Base-by-base conservation (phyloP, 163 green algal species). In the Volvox carteri region DNA sequence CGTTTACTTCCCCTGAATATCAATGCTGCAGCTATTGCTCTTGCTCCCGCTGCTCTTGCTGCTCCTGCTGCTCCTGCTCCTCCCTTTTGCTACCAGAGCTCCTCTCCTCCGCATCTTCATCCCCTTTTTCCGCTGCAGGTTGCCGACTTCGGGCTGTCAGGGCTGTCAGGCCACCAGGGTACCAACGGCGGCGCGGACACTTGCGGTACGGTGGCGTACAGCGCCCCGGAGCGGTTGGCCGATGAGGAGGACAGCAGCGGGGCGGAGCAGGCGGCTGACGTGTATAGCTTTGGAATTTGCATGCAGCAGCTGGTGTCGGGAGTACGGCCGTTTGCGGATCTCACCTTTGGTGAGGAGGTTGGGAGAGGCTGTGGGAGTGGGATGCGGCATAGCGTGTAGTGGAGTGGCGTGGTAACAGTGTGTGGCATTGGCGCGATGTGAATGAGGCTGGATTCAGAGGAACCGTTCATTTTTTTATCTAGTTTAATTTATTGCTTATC, bases 241-340 rank as follows among this genome's bases (percentile, higher is more conserved):
- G 65, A 87, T 35, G 80, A 88, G 81, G 81, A 76, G 33, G 44
- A n/a, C n/a, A n/a, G n/a, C n/a, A n/a, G 48, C 30, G 7, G 3
- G 7, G 65, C 25, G 35, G 81, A 88, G 67, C 81, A 88, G 41
- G n/a, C 81, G 11, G 81, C 67, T 2, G 81, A 88, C 81, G 81
- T 88, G 67, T 88, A 88, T 48, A 78, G 62, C 62, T 87, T 56
- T 48, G 81, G 65, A 30, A 80, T 88, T 28, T 88, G 81, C 67
- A 70, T 88, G 81, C 67, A 80, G 48, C 81, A 88, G 81, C 81
- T 88, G 46, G 81, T 44, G 33, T 72, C 65, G 4, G 81, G 81
- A 1, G 39, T 79, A 46, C 44, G 81, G 48, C 81, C 81, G 16
- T 88, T 60, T 50, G 46, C 46, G 6, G 81, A 88, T 25, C 46